Base-by-base conservation (phyloP, 1,284 basidiomycete species). In the Ganoderma meredithae region DNA sequence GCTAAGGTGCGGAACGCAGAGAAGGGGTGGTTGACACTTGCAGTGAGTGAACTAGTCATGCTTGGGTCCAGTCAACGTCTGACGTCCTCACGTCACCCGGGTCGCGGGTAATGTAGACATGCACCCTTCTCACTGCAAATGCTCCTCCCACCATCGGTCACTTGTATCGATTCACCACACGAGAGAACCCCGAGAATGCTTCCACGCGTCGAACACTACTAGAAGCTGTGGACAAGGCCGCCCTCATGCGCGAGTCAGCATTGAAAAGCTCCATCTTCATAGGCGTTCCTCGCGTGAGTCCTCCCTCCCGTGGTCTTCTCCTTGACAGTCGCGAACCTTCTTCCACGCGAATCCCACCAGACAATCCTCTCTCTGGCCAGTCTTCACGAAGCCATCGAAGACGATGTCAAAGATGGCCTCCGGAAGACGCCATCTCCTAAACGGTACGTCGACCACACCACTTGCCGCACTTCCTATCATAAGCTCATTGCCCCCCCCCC, bases 211-310 rank as follows among this genome's bases (percentile, higher is more conserved):
- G 77, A 55, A 83, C 81, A 72, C 73, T 89, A 67, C 76, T 84
- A 69, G 84, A 85, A 63, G 86, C 87, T 64, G 83, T 91, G 71
- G 86, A 87, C 78, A 90, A 87, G 74, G 95, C 94, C 72, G 92
- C 89, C 71, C 80, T 96, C 74, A 96, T 99, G 89, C 88, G 97
- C 63, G 97, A 99, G 83, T 90, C 93, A 10, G 95, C 95, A 5
- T 79, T 99, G 78, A 99, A 99, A 83, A 96, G 95, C 75, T 91
- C 93, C 77, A 94, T 96, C 73, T 96, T 98, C 79, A 90, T 95
- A 71, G 96, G 96, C 52, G 95, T 97, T 66, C 95, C 95, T 73
- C 88, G 94, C 80, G 94, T 95, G 76, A 80, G 90, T 75, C 63
- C 58, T 7, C 36, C 39, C 22, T n/a, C 58, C n/a, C n/a, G 25